Evolutionary conservation across 345 rosid species (phyloP).

Genomic region (Lumnitzera littorea): DNA sequence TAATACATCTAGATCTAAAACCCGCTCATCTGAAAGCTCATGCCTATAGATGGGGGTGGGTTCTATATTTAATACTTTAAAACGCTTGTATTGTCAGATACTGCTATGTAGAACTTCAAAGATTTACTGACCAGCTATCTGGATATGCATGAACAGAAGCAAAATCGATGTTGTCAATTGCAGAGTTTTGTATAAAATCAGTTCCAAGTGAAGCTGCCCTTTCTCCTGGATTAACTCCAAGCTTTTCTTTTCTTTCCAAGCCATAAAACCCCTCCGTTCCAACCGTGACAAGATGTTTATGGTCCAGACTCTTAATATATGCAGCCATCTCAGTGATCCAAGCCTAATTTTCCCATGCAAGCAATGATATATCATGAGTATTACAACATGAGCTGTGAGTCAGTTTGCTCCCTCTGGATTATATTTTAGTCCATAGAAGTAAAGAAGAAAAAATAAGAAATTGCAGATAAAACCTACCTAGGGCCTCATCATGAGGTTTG

Average conservation of each 20-base stretch:
- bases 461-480: too few relatives aligned
- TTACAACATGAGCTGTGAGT: too few relatives aligned
- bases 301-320: slow-evolving; percentile 38
- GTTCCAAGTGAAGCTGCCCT: slow-evolving; percentile 47
- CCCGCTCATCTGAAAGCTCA: too few relatives aligned
- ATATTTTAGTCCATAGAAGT: neutral
- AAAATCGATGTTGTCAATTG: slow-evolving; percentile 31
- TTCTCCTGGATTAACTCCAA: slow-evolving; percentile 35
- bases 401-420: too few relatives aligned
- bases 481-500: too few relatives aligned
- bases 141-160: slow-evolving; percentile 50
- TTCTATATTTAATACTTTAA: too few relatives aligned
- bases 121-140: slow-evolving; percentile 40
- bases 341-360: slow-evolving; percentile 20
- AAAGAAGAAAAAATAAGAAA: neutral
- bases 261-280: slow-evolving; percentile 47
- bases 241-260: slow-evolving; percentile 12
- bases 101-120: neutral
- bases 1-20: too few relatives aligned
- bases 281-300: slow-evolving; percentile 32
- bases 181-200: slow-evolving; percentile 38
- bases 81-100: neutral
- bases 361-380: neutral
- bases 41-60: too few relatives aligned
- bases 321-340: slow-evolving; percentile 47